Evolutionary conservation across 305 asterid species (phyloP), one percentile per base, ranked within the genome.

Genomic region (Rubia tinctorum): DNA sequence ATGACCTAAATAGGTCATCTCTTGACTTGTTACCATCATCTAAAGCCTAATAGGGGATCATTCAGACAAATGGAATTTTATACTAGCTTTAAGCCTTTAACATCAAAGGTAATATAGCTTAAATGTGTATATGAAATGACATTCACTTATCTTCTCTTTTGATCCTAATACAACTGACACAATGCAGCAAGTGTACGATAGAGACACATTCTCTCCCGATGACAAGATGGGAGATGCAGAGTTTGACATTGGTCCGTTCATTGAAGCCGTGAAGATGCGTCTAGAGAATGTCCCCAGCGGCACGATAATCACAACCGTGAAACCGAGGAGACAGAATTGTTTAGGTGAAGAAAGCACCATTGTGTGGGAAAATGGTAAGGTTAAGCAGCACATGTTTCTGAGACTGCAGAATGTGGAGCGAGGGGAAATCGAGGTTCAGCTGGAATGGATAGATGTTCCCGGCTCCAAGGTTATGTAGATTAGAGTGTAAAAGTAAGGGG

Each of bases 151-250:
- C 49, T 43, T 7, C 20, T 49, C 9, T 18, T 22, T 64, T 4
- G 1, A 64, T 37, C 12, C 47, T 34, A 62, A 43, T 56, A 18
- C 14, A 65, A 51, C 30, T 39, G 12, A 39, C 56, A 20, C 7
- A 10, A 58, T 79, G 61, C 80, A 84, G 88, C 30, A 47, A 55
- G 86, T 82, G 14, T 82, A 72, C 25, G 88, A 84, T 71, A 75
- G 64, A 66, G 88, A 84, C 45, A 79, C 81, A n/a, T 84, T 84
- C 72, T 77, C 80, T 18, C 47, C 13, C 0, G 84, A 82, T 56
- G 88, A 84, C 77, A 69, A 73, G 62, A 84, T 84, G 86, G 88
- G 88, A 34, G 76, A 75, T 34, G 88, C 88, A 58, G 75, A 79
- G 25, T 75, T 84, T 11, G 82, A 76, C 81, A 43, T 84, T 20